These are phyloP conservation scores for Blastocrithidia nonstop DNA, from an alignment of 208 protist genomes.

Conservation along the genomic window DNA sequence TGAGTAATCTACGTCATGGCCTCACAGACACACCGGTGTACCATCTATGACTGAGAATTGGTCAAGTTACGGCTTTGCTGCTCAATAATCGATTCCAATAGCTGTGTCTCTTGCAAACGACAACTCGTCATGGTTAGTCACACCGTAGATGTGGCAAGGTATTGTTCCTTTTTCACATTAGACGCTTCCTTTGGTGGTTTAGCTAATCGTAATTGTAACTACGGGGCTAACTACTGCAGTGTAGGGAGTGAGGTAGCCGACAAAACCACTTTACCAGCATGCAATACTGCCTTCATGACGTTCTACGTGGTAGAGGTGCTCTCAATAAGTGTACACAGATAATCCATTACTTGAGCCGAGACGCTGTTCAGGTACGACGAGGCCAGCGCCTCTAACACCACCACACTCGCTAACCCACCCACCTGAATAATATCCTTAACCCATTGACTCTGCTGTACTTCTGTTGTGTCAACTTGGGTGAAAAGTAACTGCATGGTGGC, in stretches of 20 bases:
- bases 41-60: slow-evolving; percentile 78
- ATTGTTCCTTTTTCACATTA: slow-evolving; percentile 65
- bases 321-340: slow-evolving; percentile 57
- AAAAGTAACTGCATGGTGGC: slow-evolving; percentile 51
- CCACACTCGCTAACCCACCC: slow-evolving; percentile 46
- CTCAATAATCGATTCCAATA: slow-evolving; percentile 78
- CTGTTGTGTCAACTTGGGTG: slow-evolving; percentile 15
- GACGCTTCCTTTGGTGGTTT: slow-evolving; percentile 75
- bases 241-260: slow-evolving; percentile 26
- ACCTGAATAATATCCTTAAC: slow-evolving; percentile 36
- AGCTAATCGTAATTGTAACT: slow-evolving; percentile 52
- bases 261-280: slow-evolving; percentile 58
- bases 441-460: slow-evolving; percentile 40
- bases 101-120: slow-evolving; percentile 60
- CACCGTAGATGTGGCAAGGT: slow-evolving; percentile 71
- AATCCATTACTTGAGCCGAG: slow-evolving; percentile 41
- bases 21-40: slow-evolving; percentile 79
- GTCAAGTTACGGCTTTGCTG: slow-evolving; percentile 77
- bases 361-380: slow-evolving; percentile 27
- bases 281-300: slow-evolving; percentile 44
- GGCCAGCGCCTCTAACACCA: slow-evolving; percentile 42
- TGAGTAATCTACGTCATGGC: slow-evolving; percentile 78
- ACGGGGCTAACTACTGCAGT: slow-evolving; percentile 35
- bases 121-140: slow-evolving; percentile 84
- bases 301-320: slow-evolving; percentile 32